phyloP scores from a whole-genome alignment of 495 filamentous ascomycete species.

The Neurospora pannonica region DNA sequence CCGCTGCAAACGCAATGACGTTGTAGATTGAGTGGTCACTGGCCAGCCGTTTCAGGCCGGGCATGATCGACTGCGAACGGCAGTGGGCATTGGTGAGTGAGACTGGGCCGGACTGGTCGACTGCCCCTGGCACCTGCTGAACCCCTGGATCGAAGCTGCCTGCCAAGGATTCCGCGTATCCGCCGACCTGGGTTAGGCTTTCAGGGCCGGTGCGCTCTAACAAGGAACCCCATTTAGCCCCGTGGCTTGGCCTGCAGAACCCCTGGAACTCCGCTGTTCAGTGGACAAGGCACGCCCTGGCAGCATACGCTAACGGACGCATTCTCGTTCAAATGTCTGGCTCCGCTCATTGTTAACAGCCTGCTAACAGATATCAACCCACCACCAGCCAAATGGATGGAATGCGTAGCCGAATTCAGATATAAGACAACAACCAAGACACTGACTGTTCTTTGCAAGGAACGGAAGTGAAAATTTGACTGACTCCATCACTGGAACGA shows the following conservation, averaged over 20 bases:
- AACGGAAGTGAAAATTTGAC: neutral
- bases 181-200: neutral
- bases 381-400: too few relatives aligned
- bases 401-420: neutral
- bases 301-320: neutral
- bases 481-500: neutral
- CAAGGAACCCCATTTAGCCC: neutral
- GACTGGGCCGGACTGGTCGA: neutral
- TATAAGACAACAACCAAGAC: neutral
- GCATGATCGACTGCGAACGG: neutral
- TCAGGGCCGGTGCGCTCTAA: neutral
- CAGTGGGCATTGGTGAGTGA: neutral
- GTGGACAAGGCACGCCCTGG: neutral
- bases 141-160: neutral
- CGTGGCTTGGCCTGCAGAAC: neutral
- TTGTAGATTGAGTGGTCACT: neutral
- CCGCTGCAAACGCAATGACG: neutral
- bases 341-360: neutral
- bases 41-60: neutral
- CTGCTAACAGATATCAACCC: neutral
- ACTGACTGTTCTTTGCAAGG: neutral
- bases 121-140: neutral
- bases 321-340: neutral
- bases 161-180: neutral
- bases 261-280: neutral